A percentile compares a stretch with the other conserved stretches of the same genome.
These are phyloP conservation scores for Ampelocalamus luodianensis DNA, from an alignment of 176 grass and related monocot species.

Conservation along the genomic window DNA sequence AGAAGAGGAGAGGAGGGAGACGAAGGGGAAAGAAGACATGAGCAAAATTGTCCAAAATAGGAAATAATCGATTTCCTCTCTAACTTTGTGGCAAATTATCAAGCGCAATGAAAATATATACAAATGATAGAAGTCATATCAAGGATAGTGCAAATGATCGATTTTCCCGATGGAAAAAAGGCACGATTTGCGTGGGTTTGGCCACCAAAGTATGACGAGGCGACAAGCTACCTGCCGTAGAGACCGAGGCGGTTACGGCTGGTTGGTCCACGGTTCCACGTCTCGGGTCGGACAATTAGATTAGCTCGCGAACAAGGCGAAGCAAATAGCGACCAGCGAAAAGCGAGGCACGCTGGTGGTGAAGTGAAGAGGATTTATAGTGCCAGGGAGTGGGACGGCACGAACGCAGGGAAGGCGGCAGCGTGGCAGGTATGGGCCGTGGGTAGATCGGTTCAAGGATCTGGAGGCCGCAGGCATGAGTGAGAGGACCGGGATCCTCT, in stretches of 20 bases:
- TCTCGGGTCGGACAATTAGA: neutral
- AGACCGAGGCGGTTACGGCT: conserved; percentile 33
- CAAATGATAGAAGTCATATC: too few relatives aligned
- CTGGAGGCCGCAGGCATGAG: neutral
- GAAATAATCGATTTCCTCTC: too few relatives aligned
- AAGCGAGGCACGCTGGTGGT: neutral
- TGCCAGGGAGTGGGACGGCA: neutral
- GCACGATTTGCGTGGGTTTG: conserved; percentile 37
- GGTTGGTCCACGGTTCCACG: conserved; percentile 15
- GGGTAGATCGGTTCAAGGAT: neutral
- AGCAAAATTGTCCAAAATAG: too few relatives aligned
- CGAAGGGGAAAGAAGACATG: too few relatives aligned
- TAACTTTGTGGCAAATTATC: too few relatives aligned
- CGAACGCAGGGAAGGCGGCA: neutral
- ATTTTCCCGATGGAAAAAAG: too few relatives aligned
- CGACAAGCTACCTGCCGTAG: conserved; percentile 30
- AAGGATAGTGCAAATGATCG: too few relatives aligned
- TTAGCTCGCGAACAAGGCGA: neutral
- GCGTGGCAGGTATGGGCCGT: neutral
- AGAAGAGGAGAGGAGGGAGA: too few relatives aligned
- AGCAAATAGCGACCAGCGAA: conserved; percentile 16
- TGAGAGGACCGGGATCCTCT: too few relatives aligned
- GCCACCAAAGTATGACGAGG: conserved; percentile 41
- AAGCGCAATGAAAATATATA: too few relatives aligned
- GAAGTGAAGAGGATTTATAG: neutral